Evolutionary conservation across 2,329 filamentous ascomycete species (phyloP).

Genomic region (Neonectria punicea): DNA sequence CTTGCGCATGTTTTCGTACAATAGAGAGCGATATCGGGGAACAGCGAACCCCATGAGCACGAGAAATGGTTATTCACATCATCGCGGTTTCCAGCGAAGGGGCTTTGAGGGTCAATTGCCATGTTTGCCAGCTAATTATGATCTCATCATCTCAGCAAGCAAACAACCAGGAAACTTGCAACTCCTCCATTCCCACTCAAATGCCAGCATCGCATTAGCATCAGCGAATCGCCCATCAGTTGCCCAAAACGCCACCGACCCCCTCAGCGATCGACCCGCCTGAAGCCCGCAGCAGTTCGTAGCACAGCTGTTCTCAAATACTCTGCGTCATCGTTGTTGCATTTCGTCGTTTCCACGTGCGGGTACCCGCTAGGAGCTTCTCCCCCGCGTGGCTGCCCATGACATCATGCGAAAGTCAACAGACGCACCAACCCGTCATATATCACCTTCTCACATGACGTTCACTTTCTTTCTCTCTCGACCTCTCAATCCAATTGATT

Average conservation of each 20-base stretch:
- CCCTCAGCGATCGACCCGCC: conserved; percentile 3
- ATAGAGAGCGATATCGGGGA: not conserved
- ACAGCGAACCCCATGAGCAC: not conserved
- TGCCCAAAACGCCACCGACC: conserved; percentile 10
- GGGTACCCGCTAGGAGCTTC: conserved; percentile 32
- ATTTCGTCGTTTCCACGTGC: conserved; percentile 36
- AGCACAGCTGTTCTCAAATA: conserved; percentile 19
- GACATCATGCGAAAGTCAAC: conserved; percentile 42
- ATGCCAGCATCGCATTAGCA: conserved; percentile 7
- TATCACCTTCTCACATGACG: conserved; percentile 26
- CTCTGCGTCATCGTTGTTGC: conserved; percentile 42
- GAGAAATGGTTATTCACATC: not conserved
- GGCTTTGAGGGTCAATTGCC: not conserved
- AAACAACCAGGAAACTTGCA: not conserved
- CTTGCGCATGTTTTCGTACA: not conserved
- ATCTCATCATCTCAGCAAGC: not conserved
- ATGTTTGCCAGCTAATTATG: not conserved
- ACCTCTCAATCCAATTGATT: conserved; percentile 26
- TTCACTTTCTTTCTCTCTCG: too few relatives aligned
- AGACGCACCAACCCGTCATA: conserved; percentile 31
- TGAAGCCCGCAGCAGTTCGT: not conserved
- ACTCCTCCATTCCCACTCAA: not conserved
- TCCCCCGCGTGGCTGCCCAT: conserved; percentile 34
- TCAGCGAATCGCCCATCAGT: conserved; percentile 5
- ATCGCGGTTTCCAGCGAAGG: not conserved